Conservation (phyloP, 768 basidiomycete genomes). For the Pulveroboletus sp. region DNA sequence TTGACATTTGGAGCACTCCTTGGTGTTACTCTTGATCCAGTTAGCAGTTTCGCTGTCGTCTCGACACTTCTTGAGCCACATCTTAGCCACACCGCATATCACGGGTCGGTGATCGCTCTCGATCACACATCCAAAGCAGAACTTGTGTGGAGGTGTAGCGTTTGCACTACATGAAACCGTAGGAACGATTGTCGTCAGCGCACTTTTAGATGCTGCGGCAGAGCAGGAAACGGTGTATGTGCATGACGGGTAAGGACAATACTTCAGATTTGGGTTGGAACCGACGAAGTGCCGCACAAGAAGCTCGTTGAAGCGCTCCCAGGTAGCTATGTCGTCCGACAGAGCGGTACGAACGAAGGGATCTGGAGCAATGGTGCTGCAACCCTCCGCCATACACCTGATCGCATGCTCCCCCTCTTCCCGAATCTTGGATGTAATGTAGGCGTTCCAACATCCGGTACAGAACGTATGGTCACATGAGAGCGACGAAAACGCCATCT, state of each 20-base stretch:
- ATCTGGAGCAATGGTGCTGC: slow-evolving; percentile 61
- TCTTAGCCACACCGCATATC: slow-evolving; percentile 79
- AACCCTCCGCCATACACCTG: slow-evolving; percentile 79
- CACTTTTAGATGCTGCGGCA: slow-evolving; percentile 67
- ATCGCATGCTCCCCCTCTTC: slow-evolving; percentile 73
- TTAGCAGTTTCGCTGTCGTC: slow-evolving; percentile 99
- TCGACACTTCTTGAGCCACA: slow-evolving; percentile 96
- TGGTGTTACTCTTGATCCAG: slow-evolving; percentile 99
- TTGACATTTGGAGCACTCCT: slow-evolving; percentile 94
- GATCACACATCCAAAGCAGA: slow-evolving; percentile 93
- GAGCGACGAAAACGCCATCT: slow-evolving; percentile 66
- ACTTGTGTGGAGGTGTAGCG: slow-evolving; percentile 56
- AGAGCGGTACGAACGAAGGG: slow-evolving; percentile 55
- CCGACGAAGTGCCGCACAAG: slow-evolving; percentile 87
- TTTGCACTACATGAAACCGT: slow-evolving; percentile 80
- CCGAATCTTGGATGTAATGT: slow-evolving; percentile 73
- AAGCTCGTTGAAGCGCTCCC: slow-evolving; percentile 78
- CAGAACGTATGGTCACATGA: slow-evolving; percentile 86
- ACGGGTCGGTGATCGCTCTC: slow-evolving; percentile 90
- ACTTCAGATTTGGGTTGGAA: slow-evolving; percentile 77
- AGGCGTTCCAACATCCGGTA: slow-evolving; percentile 77
- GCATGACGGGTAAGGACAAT: slow-evolving; percentile 94
- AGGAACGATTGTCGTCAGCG: slow-evolving; percentile 77
- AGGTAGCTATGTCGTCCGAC: slow-evolving; percentile 48
- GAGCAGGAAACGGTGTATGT: slow-evolving; percentile 91